These are phyloP conservation scores for Effrenium voratum DNA, from an alignment of 73 alveolate genomes.

Conservation along the genomic window DNA sequence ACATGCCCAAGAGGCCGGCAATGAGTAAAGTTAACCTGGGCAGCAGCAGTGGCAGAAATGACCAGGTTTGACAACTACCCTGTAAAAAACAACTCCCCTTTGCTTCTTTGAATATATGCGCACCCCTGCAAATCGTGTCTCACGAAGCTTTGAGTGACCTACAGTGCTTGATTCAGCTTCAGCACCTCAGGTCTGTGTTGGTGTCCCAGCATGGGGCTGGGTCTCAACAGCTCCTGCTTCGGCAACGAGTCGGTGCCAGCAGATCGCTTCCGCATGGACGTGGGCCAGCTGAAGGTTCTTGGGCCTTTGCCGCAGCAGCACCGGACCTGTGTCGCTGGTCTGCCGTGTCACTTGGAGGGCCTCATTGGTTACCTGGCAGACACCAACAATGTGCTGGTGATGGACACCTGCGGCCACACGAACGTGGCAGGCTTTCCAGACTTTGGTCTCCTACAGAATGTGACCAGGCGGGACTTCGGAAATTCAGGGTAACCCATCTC, in stretches of 20 bases:
- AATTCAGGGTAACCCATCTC: neutral
- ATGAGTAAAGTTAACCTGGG: no score
- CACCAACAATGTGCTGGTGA: constrained; percentile 19
- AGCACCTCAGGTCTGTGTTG: constrained; percentile 37
- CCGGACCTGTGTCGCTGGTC: constrained; percentile 51
- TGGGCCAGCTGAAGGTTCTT: constrained; percentile 21
- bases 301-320: constrained; percentile 38
- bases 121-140: no score
- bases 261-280: constrained; percentile 22
- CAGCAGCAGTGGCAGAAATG: no score
- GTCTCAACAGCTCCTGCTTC: constrained; percentile 17
- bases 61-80: no score
- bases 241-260: constrained; percentile 9
- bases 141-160: neutral
- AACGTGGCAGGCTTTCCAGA: constrained; percentile 38
- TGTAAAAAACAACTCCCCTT: no score
- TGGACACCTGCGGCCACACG: constrained; percentile 39
- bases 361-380: constrained; percentile 32
- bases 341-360: constrained; percentile 41
- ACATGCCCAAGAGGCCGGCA: no score
- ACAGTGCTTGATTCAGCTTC: neutral
- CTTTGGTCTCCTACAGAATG: constrained; percentile 3
- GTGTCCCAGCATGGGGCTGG: constrained; percentile 35
- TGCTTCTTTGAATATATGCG: no score
- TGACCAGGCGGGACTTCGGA: neutral